phyloP scores from a whole-genome alignment of 371 early-diverging fungal genomes.

The Apophysomyces elegans region DNA sequence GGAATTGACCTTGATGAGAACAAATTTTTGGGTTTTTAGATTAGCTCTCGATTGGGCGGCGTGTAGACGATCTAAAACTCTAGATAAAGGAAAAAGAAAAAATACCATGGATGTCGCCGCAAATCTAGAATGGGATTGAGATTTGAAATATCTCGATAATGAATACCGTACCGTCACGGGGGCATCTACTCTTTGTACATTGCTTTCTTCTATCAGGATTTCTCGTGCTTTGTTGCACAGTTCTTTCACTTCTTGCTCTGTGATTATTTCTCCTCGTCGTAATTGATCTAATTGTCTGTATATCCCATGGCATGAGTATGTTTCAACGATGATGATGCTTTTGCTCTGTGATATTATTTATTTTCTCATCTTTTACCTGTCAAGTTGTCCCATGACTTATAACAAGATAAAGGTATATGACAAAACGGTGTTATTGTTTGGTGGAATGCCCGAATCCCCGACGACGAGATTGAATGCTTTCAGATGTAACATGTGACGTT shows the following conservation, averaged over 20 bases:
- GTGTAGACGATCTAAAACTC: neutral
- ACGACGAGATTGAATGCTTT: too few species aligned
- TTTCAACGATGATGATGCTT: neutral
- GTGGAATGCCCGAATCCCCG: too few species aligned
- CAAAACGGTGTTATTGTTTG: too few species aligned
- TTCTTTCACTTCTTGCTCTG: conserved; percentile 91
- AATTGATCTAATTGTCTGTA: conserved; percentile 86
- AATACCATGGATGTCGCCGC: conserved; percentile 97
- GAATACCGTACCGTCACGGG: conserved; percentile 86
- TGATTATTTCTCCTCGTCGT: conserved; percentile 88
- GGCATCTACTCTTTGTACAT: conserved; percentile 95
- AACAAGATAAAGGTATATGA: too few species aligned
- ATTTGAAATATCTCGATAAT: neutral
- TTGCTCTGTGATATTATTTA: too few species aligned
- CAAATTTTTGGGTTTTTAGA: neutral
- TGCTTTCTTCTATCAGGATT: conserved; percentile 94
- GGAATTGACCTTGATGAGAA: conserved; percentile 80
- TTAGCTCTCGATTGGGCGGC: neutral
- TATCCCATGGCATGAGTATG: neutral
- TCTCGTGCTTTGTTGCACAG: conserved; percentile 94
- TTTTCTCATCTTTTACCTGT: conserved; percentile 15
- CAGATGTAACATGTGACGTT: too few species aligned
- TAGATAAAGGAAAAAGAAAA: neutral
- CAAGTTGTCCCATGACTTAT: conserved; percentile 40
- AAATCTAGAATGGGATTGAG: conserved; percentile 68